phyloP scores from a whole-genome alignment of 176 grass and related monocot genomes.

The Rhynchospora tenuis region DNA sequence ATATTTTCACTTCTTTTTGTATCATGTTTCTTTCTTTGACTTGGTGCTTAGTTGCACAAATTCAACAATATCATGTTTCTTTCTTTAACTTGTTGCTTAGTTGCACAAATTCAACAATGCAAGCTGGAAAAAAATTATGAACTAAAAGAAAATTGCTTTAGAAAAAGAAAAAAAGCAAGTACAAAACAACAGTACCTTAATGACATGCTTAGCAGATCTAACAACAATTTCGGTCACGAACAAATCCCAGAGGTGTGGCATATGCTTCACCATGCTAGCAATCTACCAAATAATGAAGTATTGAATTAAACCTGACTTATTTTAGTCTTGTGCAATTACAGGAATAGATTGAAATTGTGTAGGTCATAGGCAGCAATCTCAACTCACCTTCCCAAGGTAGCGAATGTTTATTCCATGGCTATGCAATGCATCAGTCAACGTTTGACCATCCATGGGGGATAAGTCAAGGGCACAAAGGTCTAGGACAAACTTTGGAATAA shows the following conservation, averaged over 20 bases:
- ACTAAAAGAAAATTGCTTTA: constrained; percentile 21
- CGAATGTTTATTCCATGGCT: constrained; percentile 87
- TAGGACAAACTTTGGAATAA: constrained; percentile 89
- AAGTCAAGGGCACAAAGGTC: constrained; percentile 86
- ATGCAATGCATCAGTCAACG: constrained; percentile 81
- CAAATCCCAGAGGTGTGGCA: constrained; percentile 74
- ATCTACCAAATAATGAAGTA: constrained; percentile 40
- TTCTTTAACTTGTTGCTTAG: neutral
- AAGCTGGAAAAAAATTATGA: neutral
- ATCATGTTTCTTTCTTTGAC: neutral
- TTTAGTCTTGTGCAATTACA: neutral
- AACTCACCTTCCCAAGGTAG: constrained; percentile 88
- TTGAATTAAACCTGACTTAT: constrained; percentile 16
- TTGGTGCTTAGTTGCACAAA: neutral
- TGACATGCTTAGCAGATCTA: constrained; percentile 86
- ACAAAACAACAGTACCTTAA: constrained; percentile 47
- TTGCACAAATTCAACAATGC: neutral
- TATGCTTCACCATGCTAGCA: constrained; percentile 70
- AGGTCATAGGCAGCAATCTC: neutral
- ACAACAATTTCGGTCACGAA: constrained; percentile 76
- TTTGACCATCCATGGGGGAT: constrained; percentile 94
- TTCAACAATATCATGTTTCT: neutral
- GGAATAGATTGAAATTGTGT: constrained; percentile 18
- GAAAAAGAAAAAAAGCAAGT: constrained; percentile 1
- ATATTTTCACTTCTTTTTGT: neutral